A percentile compares a stretch with the other conserved stretches of the same genome.
Evolutionary conservation across 2,329 filamentous ascomycete genomes (phyloP).

Genomic region (Colletotrichum sp.): DNA sequence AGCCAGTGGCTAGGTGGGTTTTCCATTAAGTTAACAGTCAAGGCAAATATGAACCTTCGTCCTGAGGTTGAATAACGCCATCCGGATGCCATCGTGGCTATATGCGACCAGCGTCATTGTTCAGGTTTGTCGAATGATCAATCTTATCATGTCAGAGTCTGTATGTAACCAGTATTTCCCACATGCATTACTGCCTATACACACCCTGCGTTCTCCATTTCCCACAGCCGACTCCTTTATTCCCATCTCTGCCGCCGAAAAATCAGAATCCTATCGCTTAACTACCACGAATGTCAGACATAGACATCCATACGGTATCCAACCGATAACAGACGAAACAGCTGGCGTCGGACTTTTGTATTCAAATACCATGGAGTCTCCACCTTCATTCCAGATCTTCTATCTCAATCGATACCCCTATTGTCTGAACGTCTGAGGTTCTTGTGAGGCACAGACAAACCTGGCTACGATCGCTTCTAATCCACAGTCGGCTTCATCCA

Average conservation of each 20-base stretch:
- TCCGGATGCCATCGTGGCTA: fast-evolving
- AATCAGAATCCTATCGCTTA: background rate
- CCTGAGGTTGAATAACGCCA: background rate
- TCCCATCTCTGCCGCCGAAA: background rate
- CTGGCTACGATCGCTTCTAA: background rate
- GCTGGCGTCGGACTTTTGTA: background rate
- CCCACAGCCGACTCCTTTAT: background rate
- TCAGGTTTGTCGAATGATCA: background rate
- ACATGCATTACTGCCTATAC: background rate
- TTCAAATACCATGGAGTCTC: fast-evolving
- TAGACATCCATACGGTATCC: background rate
- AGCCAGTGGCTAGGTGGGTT: background rate
- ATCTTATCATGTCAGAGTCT: background rate
- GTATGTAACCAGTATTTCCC: background rate
- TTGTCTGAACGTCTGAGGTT: background rate
- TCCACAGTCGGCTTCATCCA: background rate
- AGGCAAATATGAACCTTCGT: background rate
- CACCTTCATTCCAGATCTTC: background rate
- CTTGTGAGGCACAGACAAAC: background rate
- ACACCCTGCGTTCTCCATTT: background rate
- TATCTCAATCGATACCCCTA: background rate
- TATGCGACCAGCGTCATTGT: background rate
- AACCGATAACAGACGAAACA: background rate
- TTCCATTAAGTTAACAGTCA: background rate
- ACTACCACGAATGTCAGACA: background rate